Evolutionary conservation across 371 early-diverging fungal species (phyloP), one percentile per base, ranked within the genome.

Genomic region (Enteropsectra breve): DNA sequence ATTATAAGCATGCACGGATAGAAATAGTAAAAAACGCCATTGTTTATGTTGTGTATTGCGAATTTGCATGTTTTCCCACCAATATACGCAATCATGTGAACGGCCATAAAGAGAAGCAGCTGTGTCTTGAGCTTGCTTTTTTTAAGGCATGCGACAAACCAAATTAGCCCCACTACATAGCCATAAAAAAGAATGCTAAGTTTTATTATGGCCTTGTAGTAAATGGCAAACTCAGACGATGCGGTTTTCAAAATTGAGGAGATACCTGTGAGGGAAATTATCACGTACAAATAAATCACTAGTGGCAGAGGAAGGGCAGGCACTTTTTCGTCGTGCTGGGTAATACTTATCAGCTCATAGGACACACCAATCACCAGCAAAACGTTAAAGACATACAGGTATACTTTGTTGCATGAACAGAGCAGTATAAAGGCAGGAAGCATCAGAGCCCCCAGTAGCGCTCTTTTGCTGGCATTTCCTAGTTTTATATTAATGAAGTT

Each of bases 11-110:
- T 82, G 0, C 84, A 85, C 0, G 96, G 95, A 60, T 92, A 77
- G 50, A 96, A 81, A 71, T 83, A 86, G 91, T 92, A 97, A 63
- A 92, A 87, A 74, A 92, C 82, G n/a, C 94, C 95, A 79, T 91
- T 90, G 68, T 92, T 84, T 70, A 94, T 88, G 79, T 93, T 96
- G 73, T 87, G 86, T 63, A 95, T 87, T 73, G 91, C 88, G 68
- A 89, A 89, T 71, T 91, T 89, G 63, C 88, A 86, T 76, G 88
- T 87, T 62, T 85, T 83, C 34, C 89, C 88, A 23, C 92, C 88
- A 40, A 90, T 75, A 34, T 91, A 78, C 63, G 91, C 80, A 0
- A 90, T 85, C 88, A 94, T 90, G 74, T 94, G 92, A 0, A 90
- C 90, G 87, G 91, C 87, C 24, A 88, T 89, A 76, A 94, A 92